A percentile compares a stretch with the other conserved stretches of the same genome.
phyloP scores from a whole-genome alignment of 768 basidiomycete genomes.

The Aureoboletus auriporus region DNA sequence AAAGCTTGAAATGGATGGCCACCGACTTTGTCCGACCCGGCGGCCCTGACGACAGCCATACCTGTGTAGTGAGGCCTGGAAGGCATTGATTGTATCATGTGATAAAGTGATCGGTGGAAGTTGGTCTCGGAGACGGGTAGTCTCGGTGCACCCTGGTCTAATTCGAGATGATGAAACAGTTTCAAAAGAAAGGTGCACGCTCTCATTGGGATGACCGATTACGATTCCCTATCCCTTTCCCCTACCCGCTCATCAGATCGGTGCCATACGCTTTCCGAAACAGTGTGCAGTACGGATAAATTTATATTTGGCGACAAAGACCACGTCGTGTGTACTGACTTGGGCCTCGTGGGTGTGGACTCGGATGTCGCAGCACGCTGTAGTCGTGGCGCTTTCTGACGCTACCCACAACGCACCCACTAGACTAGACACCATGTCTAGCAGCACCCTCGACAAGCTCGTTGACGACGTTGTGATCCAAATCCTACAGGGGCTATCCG shows the following conservation, averaged over 20 bases:
- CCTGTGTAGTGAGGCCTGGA: no score
- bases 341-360: conserved; percentile 1
- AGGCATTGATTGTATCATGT: no score
- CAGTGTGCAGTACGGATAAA: background rate
- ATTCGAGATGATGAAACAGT: background rate
- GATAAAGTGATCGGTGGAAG: no score
- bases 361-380: background rate
- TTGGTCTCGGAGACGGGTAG: no score
- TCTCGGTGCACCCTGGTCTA: background rate
- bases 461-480: conserved; percentile 26
- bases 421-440: background rate
- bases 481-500: conserved; percentile 13
- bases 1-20: no score
- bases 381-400: conserved; percentile 4
- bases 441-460: conserved; percentile 17
- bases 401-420: background rate
- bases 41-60: no score
- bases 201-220: background rate
- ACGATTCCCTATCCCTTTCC: background rate
- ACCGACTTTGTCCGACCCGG: no score
- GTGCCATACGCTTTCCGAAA: background rate
- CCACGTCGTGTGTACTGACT: background rate
- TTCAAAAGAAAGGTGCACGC: no score
- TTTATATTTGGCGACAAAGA: conserved; percentile 2
- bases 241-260: background rate